Percentiles rank a stretch among this genome's conserved stretches.
Conservation (phyloP, 768 basidiomycete species). For the Panaeolus papilionaceus region DNA sequence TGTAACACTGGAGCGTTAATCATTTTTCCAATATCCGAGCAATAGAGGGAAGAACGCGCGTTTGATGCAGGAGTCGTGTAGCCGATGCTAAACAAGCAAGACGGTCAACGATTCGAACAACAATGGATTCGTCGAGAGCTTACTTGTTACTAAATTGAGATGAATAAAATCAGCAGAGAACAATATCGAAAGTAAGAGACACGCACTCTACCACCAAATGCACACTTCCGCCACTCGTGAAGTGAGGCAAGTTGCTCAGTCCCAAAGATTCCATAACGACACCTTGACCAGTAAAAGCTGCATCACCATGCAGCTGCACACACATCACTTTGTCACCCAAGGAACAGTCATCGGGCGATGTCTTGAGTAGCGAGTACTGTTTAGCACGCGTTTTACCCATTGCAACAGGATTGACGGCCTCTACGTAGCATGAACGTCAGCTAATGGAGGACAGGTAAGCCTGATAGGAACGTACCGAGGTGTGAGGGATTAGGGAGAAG, state of each 20-base stretch:
- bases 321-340: slow-evolving; percentile 82
- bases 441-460: slow-evolving; percentile 16
- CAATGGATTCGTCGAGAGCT: slow-evolving; percentile 20
- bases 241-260: slow-evolving; percentile 91
- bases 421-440: slow-evolving; percentile 40
- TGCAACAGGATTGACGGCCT: slow-evolving; percentile 89
- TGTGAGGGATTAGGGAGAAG: slow-evolving; percentile 85
- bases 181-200: neutral
- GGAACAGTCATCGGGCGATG: slow-evolving; percentile 57
- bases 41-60: slow-evolving; percentile 87
- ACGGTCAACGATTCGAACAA: slow-evolving; percentile 15
- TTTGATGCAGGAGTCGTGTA: slow-evolving; percentile 90
- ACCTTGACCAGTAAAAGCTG: slow-evolving; percentile 90
- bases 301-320: slow-evolving; percentile 91
- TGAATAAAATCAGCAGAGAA: neutral
- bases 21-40: slow-evolving; percentile 90
- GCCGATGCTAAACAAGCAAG: slow-evolving; percentile 64
- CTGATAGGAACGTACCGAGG: slow-evolving; percentile 49
- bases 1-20: slow-evolving; percentile 89
- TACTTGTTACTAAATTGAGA: slow-evolving; percentile 60
- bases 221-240: slow-evolving; percentile 88
- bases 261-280: slow-evolving; percentile 89
- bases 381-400: slow-evolving; percentile 91
- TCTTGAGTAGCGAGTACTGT: slow-evolving; percentile 81
- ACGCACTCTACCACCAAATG: slow-evolving; percentile 91